A percentile compares a stretch with the other conserved stretches of the same genome.
These are phyloP conservation scores for Yarrowia hollandica DNA, from an alignment of 805 yeast species.

Conservation along the genomic window DNA sequence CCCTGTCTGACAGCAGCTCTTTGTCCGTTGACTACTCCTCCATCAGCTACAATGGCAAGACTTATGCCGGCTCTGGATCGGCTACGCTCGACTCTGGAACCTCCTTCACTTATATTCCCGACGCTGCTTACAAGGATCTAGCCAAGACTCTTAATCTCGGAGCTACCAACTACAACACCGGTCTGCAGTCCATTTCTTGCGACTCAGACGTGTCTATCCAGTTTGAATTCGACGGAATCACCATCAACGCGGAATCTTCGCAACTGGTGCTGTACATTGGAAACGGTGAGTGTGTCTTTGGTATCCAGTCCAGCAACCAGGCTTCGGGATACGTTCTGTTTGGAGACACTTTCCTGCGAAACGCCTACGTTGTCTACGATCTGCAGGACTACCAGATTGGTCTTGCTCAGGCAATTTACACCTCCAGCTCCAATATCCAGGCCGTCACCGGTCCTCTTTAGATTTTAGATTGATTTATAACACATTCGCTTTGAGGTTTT, in stretches of 20 bases:
- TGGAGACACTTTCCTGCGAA: constrained; percentile 66
- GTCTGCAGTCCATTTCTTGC: constrained; percentile 29
- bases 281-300: constrained; percentile 34
- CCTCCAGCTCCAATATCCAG: constrained; percentile 29
- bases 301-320: constrained; percentile 38
- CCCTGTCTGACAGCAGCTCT: not conserved
- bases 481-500: too few relatives aligned
- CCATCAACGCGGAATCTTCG: not conserved
- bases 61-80: not conserved
- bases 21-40: constrained; percentile 23
- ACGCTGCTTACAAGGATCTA: not conserved
- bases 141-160: not conserved
- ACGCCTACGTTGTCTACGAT: constrained; percentile 67
- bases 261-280: not conserved
- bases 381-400: constrained; percentile 44
- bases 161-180: not conserved
- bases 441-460: constrained; percentile 34
- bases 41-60: not conserved
- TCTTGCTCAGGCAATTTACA: constrained; percentile 1
- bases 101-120: constrained; percentile 52
- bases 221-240: constrained; percentile 30
- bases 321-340: constrained; percentile 32
- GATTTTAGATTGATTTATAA: not conserved
- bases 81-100: constrained; percentile 56
- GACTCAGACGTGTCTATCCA: constrained; percentile 21